A percentile compares a stretch with the other conserved stretches of the same genome.
These are phyloP conservation scores for Penicillium freii DNA, from an alignment of 2,329 filamentous ascomycete genomes.

Conservation along the genomic window DNA sequence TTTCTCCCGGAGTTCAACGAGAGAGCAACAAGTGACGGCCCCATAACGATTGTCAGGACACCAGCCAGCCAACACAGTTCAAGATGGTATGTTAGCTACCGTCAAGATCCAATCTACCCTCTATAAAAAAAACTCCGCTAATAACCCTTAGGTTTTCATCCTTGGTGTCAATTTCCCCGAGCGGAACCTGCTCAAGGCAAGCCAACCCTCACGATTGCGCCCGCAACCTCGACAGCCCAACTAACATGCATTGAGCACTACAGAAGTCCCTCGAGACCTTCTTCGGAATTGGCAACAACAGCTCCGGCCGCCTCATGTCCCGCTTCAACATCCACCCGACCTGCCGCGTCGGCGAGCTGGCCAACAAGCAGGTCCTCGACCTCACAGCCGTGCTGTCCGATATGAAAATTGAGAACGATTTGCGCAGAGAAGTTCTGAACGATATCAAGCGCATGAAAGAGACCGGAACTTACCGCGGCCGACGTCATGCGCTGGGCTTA, in stretches of 20 bases:
- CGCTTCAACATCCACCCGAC: constrained; percentile 84
- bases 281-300: constrained; percentile 75
- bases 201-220: constrained; percentile 17
- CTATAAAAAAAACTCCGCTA: constrained; percentile 7
- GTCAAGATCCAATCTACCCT: neutral
- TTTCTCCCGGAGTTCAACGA: constrained; percentile 32
- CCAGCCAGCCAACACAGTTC: constrained; percentile 9
- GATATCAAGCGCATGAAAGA: constrained; percentile 85
- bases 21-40: constrained; percentile 13
- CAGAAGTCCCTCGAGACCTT: constrained; percentile 69
- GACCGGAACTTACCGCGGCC: constrained; percentile 85
- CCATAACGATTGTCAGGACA: constrained; percentile 11
- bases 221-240: constrained; percentile 5
- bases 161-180: constrained; percentile 84
- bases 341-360: constrained; percentile 72
- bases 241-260: constrained; percentile 6
- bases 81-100: constrained; percentile 32
- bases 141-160: constrained; percentile 69
- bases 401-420: constrained; percentile 92
- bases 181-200: constrained; percentile 76
- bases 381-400: constrained; percentile 81
- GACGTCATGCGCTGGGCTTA: constrained; percentile 86
- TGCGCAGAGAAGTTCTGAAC: constrained; percentile 72
- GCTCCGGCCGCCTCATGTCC: constrained; percentile 74
- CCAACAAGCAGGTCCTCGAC: constrained; percentile 72